Evolutionary conservation across 2,329 filamentous ascomycete species (phyloP).

Genomic region (Pestalotiopsis sp.): DNA sequence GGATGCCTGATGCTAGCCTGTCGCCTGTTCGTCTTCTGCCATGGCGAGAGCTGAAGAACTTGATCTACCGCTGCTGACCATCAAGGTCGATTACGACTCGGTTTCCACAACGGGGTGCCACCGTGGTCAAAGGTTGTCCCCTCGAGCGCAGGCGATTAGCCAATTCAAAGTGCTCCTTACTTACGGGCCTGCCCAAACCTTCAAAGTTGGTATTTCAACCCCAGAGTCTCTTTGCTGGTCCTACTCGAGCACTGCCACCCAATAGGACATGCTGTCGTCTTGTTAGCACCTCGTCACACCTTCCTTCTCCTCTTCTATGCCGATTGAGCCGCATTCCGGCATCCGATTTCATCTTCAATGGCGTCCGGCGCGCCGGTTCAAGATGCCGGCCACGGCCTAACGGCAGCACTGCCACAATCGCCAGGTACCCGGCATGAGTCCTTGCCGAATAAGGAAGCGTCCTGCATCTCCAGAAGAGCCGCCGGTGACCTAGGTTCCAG

Average conservation of each 20-base stretch:
- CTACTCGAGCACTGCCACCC: neutral
- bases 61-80: neutral
- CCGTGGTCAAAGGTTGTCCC: neutral
- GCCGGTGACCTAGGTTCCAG: neutral
- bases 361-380: neutral
- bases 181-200: neutral
- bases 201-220: neutral
- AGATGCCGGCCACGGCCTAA: neutral
- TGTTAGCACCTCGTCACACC: neutral
- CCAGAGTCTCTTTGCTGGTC: neutral
- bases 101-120: neutral
- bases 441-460: neutral
- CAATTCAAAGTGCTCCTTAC: neutral
- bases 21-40: neutral
- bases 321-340: conserved; percentile 1
- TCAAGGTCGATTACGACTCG: neutral
- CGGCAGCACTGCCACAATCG: conserved; percentile 3
- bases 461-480: neutral
- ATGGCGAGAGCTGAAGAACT: neutral
- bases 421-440: neutral
- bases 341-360: neutral
- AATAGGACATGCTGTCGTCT: neutral
- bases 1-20: neutral
- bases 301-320: neutral
- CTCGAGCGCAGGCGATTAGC: neutral